phyloP scores from a whole-genome alignment of 176 grass and related monocot species.

The Eragrostis nindensis region DNA sequence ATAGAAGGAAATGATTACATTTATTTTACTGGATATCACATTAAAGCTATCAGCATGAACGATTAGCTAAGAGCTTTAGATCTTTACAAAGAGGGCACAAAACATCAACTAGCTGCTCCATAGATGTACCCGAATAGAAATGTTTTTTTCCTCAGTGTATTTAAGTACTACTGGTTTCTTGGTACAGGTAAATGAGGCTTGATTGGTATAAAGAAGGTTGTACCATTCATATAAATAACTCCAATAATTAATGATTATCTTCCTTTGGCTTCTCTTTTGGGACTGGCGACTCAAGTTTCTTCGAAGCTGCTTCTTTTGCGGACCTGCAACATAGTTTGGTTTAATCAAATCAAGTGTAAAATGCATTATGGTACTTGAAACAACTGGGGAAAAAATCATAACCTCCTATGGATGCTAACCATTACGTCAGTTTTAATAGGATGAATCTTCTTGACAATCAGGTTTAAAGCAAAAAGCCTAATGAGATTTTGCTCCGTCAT shows the following conservation, averaged over 20 bases:
- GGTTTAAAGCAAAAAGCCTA: neutral
- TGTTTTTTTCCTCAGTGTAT: neutral
- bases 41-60: neutral
- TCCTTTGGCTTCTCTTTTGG: slow-evolving; percentile 56
- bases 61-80: neutral
- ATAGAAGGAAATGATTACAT: neutral
- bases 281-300: slow-evolving; percentile 45
- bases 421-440: neutral
- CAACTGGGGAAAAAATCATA: neutral
- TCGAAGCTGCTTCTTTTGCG: slow-evolving; percentile 39
- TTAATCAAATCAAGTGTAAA: neutral
- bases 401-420: neutral
- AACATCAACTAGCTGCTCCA: slow-evolving; percentile 13
- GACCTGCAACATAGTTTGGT: slow-evolving; percentile 31
- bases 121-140: neutral
- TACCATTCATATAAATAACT: slow-evolving; percentile 33
- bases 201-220: neutral
- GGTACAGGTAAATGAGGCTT: neutral
- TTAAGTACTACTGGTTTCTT: slow-evolving; percentile 23
- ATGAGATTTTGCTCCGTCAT: neutral
- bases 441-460: neutral
- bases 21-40: neutral
- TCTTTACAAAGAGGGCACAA: neutral
- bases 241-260: slow-evolving; percentile 37
- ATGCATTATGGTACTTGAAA: neutral